A percentile compares a stretch with the other conserved stretches of the same genome.
phyloP scores from a whole-genome alignment of 345 rosid genomes.

The Eucalyptus shirleyi region DNA sequence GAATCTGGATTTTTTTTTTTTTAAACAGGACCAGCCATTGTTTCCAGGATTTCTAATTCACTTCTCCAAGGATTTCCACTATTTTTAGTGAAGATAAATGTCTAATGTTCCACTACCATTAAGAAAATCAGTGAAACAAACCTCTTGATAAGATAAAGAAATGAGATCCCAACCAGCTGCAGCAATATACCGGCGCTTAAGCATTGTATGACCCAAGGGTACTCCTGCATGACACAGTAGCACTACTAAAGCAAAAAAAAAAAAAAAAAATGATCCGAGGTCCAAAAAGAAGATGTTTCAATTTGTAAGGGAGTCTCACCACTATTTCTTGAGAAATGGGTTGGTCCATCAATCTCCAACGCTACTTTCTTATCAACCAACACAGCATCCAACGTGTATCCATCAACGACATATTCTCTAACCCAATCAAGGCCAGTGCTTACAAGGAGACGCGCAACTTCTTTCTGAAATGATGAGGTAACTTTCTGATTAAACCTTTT shows the following conservation, averaged over 20 bases:
- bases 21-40: background rate
- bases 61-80: background rate
- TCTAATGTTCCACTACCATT: background rate
- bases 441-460: slow-evolving; percentile 72
- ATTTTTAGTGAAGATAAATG: background rate
- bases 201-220: slow-evolving; percentile 82
- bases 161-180: slow-evolving; percentile 89
- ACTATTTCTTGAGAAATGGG: slow-evolving; percentile 86
- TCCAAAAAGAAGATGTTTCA: background rate
- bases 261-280: background rate
- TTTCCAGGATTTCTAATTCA: background rate
- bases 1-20: background rate
- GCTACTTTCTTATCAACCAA: slow-evolving; percentile 73
- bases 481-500: slow-evolving; percentile 79
- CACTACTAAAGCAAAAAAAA: background rate
- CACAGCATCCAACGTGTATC: slow-evolving; percentile 76
- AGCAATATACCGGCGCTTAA: slow-evolving; percentile 61
- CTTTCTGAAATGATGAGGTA: slow-evolving; percentile 85
- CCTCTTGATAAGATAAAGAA: slow-evolving; percentile 76
- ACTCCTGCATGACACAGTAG: slow-evolving; percentile 31
- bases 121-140: slow-evolving; percentile 4
- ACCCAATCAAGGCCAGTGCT: slow-evolving; percentile 91
- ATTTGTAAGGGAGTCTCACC: slow-evolving; percentile 21
- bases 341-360: slow-evolving; percentile 88
- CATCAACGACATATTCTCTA: slow-evolving; percentile 57